Evolutionary conservation across 1,284 basidiomycete genomes (phyloP).

Genomic region (Mycena sp.): DNA sequence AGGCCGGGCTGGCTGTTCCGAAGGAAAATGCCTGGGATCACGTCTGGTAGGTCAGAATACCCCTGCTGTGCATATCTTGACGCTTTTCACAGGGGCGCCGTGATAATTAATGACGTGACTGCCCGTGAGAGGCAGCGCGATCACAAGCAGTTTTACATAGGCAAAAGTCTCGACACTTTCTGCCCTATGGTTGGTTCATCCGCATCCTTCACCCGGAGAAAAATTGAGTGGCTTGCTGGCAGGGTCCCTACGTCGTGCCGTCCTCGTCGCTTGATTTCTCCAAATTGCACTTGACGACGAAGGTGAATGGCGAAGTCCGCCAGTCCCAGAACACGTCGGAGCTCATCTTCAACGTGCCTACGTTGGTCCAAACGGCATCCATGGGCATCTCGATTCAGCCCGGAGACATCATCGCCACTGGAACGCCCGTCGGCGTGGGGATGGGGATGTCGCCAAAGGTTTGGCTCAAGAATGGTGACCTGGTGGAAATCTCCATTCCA

Average conservation of each 20-base stretch:
- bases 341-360: constrained; percentile 31
- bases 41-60: constrained; percentile 12
- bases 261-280: constrained; percentile 25
- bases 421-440: constrained; percentile 29
- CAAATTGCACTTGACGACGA: constrained; percentile 26
- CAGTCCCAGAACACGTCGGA: constrained; percentile 32
- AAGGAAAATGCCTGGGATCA: constrained; percentile 24
- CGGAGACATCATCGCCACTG: constrained; percentile 29
- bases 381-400: constrained; percentile 30
- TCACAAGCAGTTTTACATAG: constrained; percentile 31
- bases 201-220: too few relatives aligned
- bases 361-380: constrained; percentile 23
- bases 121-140: constrained; percentile 30
- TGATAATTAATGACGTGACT: constrained; percentile 30
- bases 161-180: constrained; percentile 31
- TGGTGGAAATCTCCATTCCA: constrained; percentile 29
- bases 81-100: constrained; percentile 21
- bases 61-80: neutral
- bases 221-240: too few relatives aligned
- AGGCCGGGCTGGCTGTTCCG: constrained; percentile 18
- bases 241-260: constrained; percentile 30
- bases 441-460: constrained; percentile 25
- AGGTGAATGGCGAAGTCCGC: constrained; percentile 26
- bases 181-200: constrained; percentile 26
- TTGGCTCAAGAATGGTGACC: constrained; percentile 29